A percentile compares a stretch with the other conserved stretches of the same genome.
Evolutionary conservation across 2,329 filamentous ascomycete species (phyloP).

Genomic region (Phaeosphaeriaceae sp.): DNA sequence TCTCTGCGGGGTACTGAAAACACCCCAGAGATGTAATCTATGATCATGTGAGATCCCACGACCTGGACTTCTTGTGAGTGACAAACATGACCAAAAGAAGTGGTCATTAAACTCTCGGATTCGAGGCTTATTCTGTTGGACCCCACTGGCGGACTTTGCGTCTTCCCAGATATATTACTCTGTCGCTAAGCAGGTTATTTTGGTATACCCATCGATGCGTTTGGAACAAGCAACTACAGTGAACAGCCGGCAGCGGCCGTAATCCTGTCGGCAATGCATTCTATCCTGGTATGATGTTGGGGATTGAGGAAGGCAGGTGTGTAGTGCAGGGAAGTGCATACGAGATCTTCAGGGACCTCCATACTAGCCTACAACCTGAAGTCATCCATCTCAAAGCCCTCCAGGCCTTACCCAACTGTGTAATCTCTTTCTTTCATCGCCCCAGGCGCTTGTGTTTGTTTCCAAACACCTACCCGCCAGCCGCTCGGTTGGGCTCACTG

Average conservation of each 20-base stretch:
- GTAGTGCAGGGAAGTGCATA: background rate
- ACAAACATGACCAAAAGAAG: background rate
- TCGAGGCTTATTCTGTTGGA: background rate
- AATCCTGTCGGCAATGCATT: background rate
- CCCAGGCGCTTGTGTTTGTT: conserved; percentile 2
- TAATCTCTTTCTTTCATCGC: conserved; percentile 1
- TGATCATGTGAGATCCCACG: too few relatives aligned
- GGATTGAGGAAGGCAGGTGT: background rate
- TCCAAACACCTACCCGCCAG: conserved; percentile 1
- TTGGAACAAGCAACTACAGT: background rate
- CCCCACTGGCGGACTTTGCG: background rate
- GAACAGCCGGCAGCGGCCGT: background rate
- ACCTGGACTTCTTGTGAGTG: background rate
- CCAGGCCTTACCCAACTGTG: background rate
- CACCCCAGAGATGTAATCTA: too few relatives aligned
- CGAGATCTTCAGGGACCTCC: background rate
- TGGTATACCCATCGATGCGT: background rate
- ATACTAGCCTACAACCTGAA: background rate
- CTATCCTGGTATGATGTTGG: background rate
- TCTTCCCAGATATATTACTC: background rate
- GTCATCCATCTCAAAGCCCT: background rate
- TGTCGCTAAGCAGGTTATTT: background rate
- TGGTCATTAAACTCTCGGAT: background rate
- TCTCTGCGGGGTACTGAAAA: too few relatives aligned
- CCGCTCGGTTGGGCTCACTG: background rate